phyloP scores from a whole-genome alignment of 176 grass and related monocot species.

The Carex cristatella region DNA sequence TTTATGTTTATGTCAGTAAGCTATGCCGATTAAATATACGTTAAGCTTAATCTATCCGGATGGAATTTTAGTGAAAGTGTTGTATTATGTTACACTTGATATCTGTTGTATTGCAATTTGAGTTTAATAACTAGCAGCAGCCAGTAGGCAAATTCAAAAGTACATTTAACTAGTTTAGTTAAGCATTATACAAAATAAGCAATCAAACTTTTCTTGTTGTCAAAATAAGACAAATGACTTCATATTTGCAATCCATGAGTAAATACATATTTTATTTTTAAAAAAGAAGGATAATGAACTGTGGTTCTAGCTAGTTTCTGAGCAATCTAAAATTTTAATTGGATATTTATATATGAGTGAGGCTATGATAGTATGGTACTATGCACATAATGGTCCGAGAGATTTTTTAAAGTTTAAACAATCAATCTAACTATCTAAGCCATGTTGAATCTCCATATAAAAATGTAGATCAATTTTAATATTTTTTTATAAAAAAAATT shows the following conservation, averaged over 20 bases:
- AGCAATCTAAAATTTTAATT: background rate
- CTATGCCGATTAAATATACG: background rate
- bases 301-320: background rate
- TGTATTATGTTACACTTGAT: background rate
- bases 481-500: too few relatives aligned
- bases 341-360: background rate
- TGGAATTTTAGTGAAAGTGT: background rate
- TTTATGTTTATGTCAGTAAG: background rate
- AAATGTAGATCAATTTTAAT: too few relatives aligned
- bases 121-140: too few relatives aligned
- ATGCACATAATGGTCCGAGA: too few relatives aligned
- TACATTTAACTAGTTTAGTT: background rate
- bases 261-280: background rate
- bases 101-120: background rate
- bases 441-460: too few relatives aligned
- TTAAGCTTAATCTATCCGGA: background rate
- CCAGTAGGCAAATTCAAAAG: too few relatives aligned
- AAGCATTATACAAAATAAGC: background rate
- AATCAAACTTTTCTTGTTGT: background rate
- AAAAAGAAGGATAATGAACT: background rate
- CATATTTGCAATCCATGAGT: background rate
- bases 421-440: too few relatives aligned
- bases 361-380: too few relatives aligned
- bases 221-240: background rate
- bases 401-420: too few relatives aligned